These are phyloP conservation scores for Blastocladiella britannica DNA, from an alignment of 192 early-diverging fungal genomes.

Conservation along the genomic window DNA sequence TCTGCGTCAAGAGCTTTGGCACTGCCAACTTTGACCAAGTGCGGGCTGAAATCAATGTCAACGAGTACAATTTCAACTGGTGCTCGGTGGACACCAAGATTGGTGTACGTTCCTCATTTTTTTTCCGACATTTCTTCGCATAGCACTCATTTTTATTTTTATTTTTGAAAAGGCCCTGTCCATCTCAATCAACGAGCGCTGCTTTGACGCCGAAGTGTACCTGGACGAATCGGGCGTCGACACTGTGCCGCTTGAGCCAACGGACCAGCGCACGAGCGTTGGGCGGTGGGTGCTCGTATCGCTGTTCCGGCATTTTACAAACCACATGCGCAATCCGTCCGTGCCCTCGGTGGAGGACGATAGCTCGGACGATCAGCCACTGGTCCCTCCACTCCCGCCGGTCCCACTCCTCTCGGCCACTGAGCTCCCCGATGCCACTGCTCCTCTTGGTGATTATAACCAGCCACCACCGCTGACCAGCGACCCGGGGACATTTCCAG, in stretches of 20 bases:
- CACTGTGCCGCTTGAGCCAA: constrained; percentile 1
- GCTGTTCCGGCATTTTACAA: constrained; percentile 2
- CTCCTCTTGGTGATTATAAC: constrained; percentile 15
- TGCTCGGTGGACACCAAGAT: constrained; percentile 79
- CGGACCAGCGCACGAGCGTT: constrained; percentile 3
- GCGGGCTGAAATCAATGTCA: constrained; percentile 29
- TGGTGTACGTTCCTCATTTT: constrained; percentile 29
- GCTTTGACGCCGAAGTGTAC: constrained; percentile 80
- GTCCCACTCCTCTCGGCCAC: constrained; percentile 4
- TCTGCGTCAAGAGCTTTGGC: constrained; percentile 30
- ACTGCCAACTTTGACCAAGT: constrained; percentile 30
- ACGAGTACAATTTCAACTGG: constrained; percentile 73
- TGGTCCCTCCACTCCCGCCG: constrained; percentile 4
- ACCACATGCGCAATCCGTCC: constrained; percentile 1
- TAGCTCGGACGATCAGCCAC: constrained; percentile 12
- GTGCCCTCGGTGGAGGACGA: constrained; percentile 8
- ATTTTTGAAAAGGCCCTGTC: constrained; percentile 37
- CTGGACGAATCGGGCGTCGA: constrained; percentile 42
- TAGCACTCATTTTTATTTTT: not conserved
- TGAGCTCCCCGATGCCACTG: constrained; percentile 13
- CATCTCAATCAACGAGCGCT: constrained; percentile 60
- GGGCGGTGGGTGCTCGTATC: constrained; percentile 4
- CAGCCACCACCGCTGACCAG: constrained; percentile 7
- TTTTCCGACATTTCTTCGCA: too few relatives aligned
- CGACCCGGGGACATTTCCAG: too few relatives aligned